phyloP scores from a whole-genome alignment of 106 monocot species.

The Alisma plantagoaquatica region DNA sequence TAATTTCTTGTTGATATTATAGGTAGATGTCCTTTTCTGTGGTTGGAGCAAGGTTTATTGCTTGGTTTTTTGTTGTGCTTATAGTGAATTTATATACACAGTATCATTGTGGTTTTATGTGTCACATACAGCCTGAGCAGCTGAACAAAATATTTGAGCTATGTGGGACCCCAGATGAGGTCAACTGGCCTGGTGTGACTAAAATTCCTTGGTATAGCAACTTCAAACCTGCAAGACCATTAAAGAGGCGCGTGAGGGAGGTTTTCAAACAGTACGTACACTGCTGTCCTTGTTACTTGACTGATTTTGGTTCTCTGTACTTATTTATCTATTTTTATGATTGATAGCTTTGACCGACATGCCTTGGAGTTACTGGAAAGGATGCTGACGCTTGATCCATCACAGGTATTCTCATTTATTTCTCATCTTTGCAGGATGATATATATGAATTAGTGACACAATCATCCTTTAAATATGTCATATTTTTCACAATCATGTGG shows the following conservation, averaged over 20 bases:
- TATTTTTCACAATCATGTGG: too few relatives aligned
- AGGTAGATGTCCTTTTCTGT: too few relatives aligned
- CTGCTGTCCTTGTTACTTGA: neutral
- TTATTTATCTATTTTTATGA: neutral
- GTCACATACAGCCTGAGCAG: slow-evolving; percentile 87
- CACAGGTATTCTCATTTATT: too few relatives aligned
- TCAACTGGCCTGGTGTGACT: slow-evolving; percentile 72
- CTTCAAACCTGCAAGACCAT: slow-evolving; percentile 60
- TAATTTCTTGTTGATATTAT: too few relatives aligned
- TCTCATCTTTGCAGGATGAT: too few relatives aligned
- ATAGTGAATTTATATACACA: too few relatives aligned
- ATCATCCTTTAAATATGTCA: too few relatives aligned
- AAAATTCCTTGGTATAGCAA: slow-evolving; percentile 81
- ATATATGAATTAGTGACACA: too few relatives aligned
- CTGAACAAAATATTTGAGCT: slow-evolving; percentile 74
- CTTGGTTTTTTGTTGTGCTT: too few relatives aligned
- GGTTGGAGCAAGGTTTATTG: too few relatives aligned
- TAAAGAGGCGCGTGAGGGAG: slow-evolving; percentile 73
- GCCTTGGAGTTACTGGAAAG: slow-evolving; percentile 76
- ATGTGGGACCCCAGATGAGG: slow-evolving; percentile 87
- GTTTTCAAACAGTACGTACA: slow-evolving; percentile 67
- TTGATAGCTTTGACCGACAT: slow-evolving; percentile 71
- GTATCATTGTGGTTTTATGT: too few relatives aligned
- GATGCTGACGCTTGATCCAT: slow-evolving; percentile 79
- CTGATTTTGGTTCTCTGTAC: too few relatives aligned